Evolutionary conservation across 2,329 filamentous ascomycete genomes (phyloP).

Genomic region (Trichoderma aggressivum): DNA sequence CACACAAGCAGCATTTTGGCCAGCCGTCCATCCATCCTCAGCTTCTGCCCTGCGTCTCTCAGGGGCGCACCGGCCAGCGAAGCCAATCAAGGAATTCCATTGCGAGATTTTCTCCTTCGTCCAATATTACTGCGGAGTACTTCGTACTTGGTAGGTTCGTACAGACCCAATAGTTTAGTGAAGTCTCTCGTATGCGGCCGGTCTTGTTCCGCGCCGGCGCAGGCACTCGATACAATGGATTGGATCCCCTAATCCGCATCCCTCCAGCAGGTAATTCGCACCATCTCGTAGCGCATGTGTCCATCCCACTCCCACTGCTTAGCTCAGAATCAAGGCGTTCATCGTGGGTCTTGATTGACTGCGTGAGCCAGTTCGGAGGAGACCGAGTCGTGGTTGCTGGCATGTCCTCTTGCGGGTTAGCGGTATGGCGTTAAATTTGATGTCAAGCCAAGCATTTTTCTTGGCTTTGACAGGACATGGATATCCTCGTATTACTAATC

Average conservation of each 20-base stretch:
- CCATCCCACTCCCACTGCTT: background rate
- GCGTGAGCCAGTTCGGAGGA: background rate
- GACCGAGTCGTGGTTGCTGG: background rate
- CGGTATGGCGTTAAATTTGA: background rate
- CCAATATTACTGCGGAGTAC: background rate
- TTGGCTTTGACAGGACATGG: background rate
- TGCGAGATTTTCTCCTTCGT: conserved; percentile 4
- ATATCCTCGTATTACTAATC: background rate
- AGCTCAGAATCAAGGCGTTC: background rate
- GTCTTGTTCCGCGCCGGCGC: background rate
- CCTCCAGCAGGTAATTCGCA: background rate
- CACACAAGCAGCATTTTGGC: background rate
- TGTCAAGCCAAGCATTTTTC: background rate
- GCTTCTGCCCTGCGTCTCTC: background rate
- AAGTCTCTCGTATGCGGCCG: conserved; percentile 8
- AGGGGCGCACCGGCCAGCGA: conserved; percentile 6
- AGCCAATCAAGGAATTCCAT: background rate
- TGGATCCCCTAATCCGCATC: background rate
- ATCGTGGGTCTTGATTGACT: background rate
- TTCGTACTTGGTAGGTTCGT: background rate
- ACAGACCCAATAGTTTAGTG: background rate
- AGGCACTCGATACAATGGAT: background rate
- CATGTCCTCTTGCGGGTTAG: background rate
- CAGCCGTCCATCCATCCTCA: background rate
- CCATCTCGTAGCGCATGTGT: background rate